Evolutionary conservation across 176 grass and related monocot genomes (phyloP).

Genomic region (Eragrostis nindensis): DNA sequence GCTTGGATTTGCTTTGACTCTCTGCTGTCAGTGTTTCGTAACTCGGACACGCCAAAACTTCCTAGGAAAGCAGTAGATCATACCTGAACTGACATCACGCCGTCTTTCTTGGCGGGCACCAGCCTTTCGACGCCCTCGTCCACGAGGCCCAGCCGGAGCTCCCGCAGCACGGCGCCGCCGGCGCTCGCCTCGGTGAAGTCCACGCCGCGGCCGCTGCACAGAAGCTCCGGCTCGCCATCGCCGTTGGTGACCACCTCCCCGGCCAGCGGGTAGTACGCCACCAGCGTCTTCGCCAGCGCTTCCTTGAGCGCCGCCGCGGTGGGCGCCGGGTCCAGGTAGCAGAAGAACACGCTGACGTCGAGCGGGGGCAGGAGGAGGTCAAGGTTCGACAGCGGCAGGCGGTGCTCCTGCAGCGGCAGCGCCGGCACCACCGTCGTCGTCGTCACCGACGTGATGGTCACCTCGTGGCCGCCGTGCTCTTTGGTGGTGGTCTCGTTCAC

Average conservation of each 20-base stretch:
- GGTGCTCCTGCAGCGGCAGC: conserved; percentile 53
- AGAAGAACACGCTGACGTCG: conserved; percentile 72
- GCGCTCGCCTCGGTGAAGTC: conserved; percentile 49
- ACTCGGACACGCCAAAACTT: not conserved
- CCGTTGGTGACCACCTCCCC: conserved; percentile 58
- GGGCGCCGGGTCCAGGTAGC: conserved; percentile 51
- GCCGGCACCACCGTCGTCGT: conserved; percentile 50
- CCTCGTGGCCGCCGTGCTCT: conserved; percentile 11
- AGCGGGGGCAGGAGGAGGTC: conserved; percentile 73
- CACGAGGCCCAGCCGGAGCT: conserved; percentile 43
- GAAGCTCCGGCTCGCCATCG: conserved; percentile 69
- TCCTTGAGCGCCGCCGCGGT: conserved; percentile 48
- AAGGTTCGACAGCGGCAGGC: conserved; percentile 66
- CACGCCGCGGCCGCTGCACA: conserved; percentile 70
- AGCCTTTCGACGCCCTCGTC: conserved; percentile 63
- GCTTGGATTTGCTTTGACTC: not conserved
- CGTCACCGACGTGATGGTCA: conserved; percentile 29
- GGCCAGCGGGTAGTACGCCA: conserved; percentile 67
- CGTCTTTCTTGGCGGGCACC: conserved; percentile 57
- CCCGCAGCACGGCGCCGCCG: conserved; percentile 42
- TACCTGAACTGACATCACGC: conserved; percentile 67
- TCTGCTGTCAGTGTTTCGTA: not conserved
- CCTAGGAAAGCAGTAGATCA: not conserved
- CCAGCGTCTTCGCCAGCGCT: conserved; percentile 56
- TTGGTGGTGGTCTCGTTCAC: conserved; percentile 39